Base-by-base conservation (phyloP, 2,329 filamentous ascomycete species). In the Trichoderma guizhouense region DNA sequence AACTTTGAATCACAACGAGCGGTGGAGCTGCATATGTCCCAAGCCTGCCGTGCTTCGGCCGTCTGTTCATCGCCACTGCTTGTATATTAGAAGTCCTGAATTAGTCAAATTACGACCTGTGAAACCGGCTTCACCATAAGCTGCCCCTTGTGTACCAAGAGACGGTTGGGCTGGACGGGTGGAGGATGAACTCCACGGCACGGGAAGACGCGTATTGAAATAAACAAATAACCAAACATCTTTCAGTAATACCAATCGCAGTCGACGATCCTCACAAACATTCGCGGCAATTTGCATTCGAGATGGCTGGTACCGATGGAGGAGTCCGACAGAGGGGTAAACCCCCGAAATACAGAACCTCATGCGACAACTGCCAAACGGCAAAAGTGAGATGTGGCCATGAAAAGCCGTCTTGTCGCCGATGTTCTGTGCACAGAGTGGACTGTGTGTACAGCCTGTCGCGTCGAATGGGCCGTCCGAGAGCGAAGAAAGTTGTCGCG, bases 391-490 rank as follows among this genome's bases (percentile, higher is more conserved):
- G 68, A 28, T 71, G 69, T n/a, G 69, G 69, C 11, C 69, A 71
- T 28, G 69, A 71, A 24, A 71, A 71, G 53, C 69, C 69, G 1
- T 43, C 62, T 5, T 71, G 69, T 21, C 69, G 69, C 18, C 34
- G 69, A 21, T 71, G 69, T 21, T 68, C 63, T 3, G n/a, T 36
- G 11, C 69, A 71, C 15, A 61, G 39, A 26, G 62, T 61, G 21
- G 26, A 68, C n/a, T 71, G 69, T 39, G 69, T 71, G n/a, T 71
- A 71, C 30, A 71, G 69, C 21, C 26, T 71, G n/a, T 71, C 69
- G 12, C 69, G 69, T 68, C 69, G 69, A 26, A 71, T 71, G 69
- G 69, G 69, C 1, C 69, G 69, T 7, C 69, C 69, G 3, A 65
- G 69, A 6, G 69, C 69, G 6, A 71, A 71, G 24, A 68, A 68